These are phyloP conservation scores for Penicillium sp. DNA, from an alignment of 2,329 filamentous ascomycete species.

Conservation along the genomic window DNA sequence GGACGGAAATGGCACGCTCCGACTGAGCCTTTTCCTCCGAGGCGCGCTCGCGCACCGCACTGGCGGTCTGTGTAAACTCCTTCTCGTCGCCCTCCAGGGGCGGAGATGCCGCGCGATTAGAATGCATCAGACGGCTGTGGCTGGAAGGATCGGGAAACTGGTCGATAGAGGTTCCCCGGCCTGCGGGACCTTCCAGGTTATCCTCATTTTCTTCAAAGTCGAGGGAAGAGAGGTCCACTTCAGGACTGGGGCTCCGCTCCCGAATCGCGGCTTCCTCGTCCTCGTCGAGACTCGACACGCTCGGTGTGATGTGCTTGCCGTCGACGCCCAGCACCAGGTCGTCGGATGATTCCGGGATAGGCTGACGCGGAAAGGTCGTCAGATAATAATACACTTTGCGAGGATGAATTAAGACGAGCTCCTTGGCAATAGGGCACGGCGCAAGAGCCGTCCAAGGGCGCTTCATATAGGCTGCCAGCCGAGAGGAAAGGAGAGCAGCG, in stretches of 20 bases:
- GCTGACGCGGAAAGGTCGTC: slow-evolving; percentile 77
- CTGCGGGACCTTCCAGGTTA: slow-evolving; percentile 49
- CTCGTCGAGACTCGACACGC: slow-evolving; percentile 69
- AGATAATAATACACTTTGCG: slow-evolving; percentile 96
- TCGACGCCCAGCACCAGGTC: slow-evolving; percentile 48
- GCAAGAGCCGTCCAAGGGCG: slow-evolving; percentile 72
- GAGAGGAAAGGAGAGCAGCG: slow-evolving; percentile 88
- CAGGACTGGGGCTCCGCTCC: slow-evolving; percentile 75
- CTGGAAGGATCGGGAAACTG: slow-evolving; percentile 53
- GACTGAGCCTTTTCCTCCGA: slow-evolving; percentile 35
- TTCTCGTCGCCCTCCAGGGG: slow-evolving; percentile 90
- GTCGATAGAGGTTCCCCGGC: slow-evolving; percentile 53
- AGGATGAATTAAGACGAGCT: slow-evolving; percentile 85
- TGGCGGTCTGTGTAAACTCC: slow-evolving; percentile 94
- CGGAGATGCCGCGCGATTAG: slow-evolving; percentile 71
- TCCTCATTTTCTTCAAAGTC: slow-evolving; percentile 70
- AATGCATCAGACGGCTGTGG: slow-evolving; percentile 56
- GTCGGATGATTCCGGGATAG: slow-evolving; percentile 63
- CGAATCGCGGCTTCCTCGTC: slow-evolving; percentile 63
- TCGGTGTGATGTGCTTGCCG: slow-evolving; percentile 70
- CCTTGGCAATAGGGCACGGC: slow-evolving; percentile 86
- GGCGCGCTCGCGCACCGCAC: slow-evolving; percentile 63
- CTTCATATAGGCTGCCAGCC: slow-evolving; percentile 83
- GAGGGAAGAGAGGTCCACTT: slow-evolving; percentile 82
- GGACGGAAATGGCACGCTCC: slow-evolving; percentile 30